Base-by-base conservation (phyloP, 495 filamentous ascomycete species). In the Lepidopterella palustris region DNA sequence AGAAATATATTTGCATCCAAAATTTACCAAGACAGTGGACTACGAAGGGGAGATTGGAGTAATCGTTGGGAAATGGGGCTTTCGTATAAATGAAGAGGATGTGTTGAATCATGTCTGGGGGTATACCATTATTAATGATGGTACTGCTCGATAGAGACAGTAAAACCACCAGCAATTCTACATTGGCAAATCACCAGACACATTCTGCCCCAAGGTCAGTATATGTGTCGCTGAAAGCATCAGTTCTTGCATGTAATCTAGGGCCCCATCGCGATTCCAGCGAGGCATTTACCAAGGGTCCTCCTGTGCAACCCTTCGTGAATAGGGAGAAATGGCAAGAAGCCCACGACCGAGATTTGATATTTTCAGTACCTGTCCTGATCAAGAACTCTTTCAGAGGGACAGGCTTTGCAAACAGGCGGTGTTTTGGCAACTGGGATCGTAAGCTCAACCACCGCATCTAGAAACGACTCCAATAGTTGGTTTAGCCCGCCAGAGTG, bases 1-100 rank as follows among this genome's bases (percentile, higher is more conserved):
- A 15, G 68, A 73, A 11, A 79, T 83, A 52, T 72, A 73, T 27
- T 73, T 76, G 0, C 77, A 80, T 59, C 68, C 68, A n/a, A 66
- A 69, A 4, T 83, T 81, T 56, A 80, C 80, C 31, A 62, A 76
- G 20, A 79, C 72, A 0, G 48, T 75, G 2, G 81, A 84, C 63
- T 84, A 82, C 57, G 80, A 84, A 57, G 80, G 80, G 18, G 80
- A 83, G 60, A 78, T 84, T 57, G 80, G 77, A 0, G 76, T 84
- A 4, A 80, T 84, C 55, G 68, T 82, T 54, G 79, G 80, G 3
- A 81, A 78, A 57, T 39, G 71, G 1, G 80, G 79, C 1, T 77
- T 75, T 60, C 64, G 70, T 10, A 77, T 82, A 53, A 39, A 57
- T 1, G 74, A 80, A 55, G 45, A 70, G 1, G 71, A 80, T 48